Base-by-base conservation (phyloP, 176 grass and related monocot species). In the Bromus sterilis region DNA sequence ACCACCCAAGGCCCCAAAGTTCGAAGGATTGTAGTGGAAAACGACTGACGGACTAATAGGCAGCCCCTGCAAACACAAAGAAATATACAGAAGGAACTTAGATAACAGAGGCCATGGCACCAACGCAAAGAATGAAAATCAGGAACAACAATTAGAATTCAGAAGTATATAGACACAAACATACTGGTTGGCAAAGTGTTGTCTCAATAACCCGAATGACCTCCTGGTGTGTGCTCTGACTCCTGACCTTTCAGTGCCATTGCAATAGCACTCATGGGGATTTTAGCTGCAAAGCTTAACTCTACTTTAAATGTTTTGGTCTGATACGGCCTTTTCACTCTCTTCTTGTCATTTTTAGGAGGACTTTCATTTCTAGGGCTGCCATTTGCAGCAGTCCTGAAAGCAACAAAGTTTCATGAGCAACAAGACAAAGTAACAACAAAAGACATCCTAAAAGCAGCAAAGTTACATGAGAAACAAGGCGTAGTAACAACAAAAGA, bases 201-300 rank as follows among this genome's bases (percentile, higher is more conserved):
- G 94, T 10, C 94, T 97, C 91, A 26, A 97, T 86, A 9, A 97
- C 94, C 0, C 94, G 58, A 32, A 97, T 86, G 3, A 91, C 94
- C 75, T 97, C 94, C 48, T 92, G n/a, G 91, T 3, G 87, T 94
- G 16, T 97, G 87, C 57, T 97, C 91, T 0, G 78, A 90, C 28
- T 97, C 94, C 31, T 92, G 82, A 36, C 94, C 91, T 37, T 77
- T 94, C 76, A 97, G 84, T 28, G 91, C 94, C 63, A 77, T 83
- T 31, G 88, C 51, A 63, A 94, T 94, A 9, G 94, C 88, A 60
- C 81, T 79, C 89, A 97, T 94, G 9, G n/a, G n/a, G n/a, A n/a
- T n/a, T n/a, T n/a, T n/a, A n/a, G n/a, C n/a, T n/a, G n/a, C n/a
- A n/a, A n/a, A n/a, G n/a, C n/a, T n/a, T n/a, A n/a, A n/a, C n/a